A percentile compares a stretch with the other conserved stretches of the same genome.
phyloP scores from a whole-genome alignment of 768 basidiomycete genomes.

The Termitomyces sp. region DNA sequence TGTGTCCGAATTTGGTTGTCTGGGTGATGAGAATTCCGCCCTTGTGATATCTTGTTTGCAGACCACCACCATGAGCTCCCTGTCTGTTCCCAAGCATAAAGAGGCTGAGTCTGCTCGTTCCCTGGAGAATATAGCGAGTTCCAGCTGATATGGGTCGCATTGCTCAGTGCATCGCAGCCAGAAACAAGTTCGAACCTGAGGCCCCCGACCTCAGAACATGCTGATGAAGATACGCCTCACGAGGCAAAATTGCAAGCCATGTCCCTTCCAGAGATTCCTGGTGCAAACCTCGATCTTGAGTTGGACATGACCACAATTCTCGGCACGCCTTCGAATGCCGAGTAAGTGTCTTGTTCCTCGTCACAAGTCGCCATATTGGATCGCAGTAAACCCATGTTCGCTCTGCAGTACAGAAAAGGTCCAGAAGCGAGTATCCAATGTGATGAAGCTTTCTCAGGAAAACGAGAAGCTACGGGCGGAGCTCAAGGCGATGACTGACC shows the following conservation, averaged over 20 bases:
- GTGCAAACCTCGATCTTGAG: constrained; percentile 38
- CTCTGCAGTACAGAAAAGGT: constrained; percentile 40
- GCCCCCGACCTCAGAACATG: background rate
- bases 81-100: constrained; percentile 14
- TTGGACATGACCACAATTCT: constrained; percentile 41
- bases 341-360: constrained; percentile 39
- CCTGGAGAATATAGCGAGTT: constrained; percentile 14
- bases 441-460: constrained; percentile 72
- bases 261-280: constrained; percentile 46
- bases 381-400: constrained; percentile 15
- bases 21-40: constrained; percentile 37
- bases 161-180: constrained; percentile 17
- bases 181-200: background rate
- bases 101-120: constrained; percentile 30
- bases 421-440: constrained; percentile 73
- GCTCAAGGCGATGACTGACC: constrained; percentile 68
- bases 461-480: constrained; percentile 75
- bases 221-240: background rate
- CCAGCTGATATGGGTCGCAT: constrained; percentile 24
- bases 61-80: constrained; percentile 23
- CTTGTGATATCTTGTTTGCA: constrained; percentile 29
- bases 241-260: constrained; percentile 4
- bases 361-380: constrained; percentile 4
- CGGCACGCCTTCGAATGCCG: constrained; percentile 26
- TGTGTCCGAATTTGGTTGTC: constrained; percentile 22